These are phyloP conservation scores for Fusarium nelsonii DNA, from an alignment of 2,329 filamentous ascomycete species.

Conservation along the genomic window DNA sequence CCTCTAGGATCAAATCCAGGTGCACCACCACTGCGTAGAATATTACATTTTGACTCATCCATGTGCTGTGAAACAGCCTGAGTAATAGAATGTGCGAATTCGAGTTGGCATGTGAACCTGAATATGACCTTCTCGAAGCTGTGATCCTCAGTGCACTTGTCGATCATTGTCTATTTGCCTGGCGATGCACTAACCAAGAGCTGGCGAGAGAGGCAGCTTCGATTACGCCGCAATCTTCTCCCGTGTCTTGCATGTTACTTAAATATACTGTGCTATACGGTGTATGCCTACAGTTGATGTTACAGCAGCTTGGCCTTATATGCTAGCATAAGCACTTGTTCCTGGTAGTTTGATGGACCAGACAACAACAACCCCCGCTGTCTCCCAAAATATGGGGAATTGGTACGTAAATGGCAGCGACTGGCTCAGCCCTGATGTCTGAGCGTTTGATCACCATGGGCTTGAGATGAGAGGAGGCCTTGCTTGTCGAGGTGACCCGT, in stretches of 20 bases:
- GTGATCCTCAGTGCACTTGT: background rate
- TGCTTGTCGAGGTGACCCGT: background rate
- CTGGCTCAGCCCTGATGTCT: background rate
- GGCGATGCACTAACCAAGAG: background rate
- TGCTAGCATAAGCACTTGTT: background rate
- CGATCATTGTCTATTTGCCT: background rate
- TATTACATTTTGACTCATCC: background rate
- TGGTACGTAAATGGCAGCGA: background rate
- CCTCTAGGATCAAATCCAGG: constrained; percentile 13
- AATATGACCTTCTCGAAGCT: constrained; percentile 10
- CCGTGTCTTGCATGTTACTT: background rate
- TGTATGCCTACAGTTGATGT: background rate
- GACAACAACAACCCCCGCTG: background rate
- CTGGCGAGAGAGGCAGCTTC: background rate
- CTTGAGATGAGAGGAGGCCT: background rate
- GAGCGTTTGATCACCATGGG: background rate
- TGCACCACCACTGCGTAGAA: constrained; percentile 3
- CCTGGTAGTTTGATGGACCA: background rate
- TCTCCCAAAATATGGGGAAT: background rate
- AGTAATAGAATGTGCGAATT: background rate
- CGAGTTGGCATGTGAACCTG: background rate
- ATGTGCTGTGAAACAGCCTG: background rate
- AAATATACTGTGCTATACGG: background rate
- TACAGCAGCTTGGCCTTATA: background rate
- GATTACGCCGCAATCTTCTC: background rate